These are phyloP conservation scores for Alternaria incomplexa DNA, from an alignment of 2,329 filamentous ascomycete genomes.

Conservation along the genomic window DNA sequence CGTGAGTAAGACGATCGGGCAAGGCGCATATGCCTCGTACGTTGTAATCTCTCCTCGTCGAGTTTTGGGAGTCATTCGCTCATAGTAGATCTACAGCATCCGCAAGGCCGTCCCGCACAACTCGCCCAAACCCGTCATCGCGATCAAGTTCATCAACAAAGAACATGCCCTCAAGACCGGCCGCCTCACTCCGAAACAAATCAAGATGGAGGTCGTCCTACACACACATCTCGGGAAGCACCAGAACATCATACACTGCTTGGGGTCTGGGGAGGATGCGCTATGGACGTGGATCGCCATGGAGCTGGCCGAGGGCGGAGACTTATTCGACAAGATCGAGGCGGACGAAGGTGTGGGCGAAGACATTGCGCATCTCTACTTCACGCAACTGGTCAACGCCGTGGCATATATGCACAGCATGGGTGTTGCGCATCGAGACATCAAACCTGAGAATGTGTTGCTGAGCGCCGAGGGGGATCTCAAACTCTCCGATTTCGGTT, in stretches of 20 bases:
- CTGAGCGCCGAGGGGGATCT: conserved; percentile 83
- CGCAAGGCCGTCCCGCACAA: conserved; percentile 87
- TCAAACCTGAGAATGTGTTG: conserved; percentile 88
- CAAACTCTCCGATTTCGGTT: conserved; percentile 95
- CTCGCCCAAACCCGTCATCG: conserved; percentile 77
- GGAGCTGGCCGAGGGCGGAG: conserved; percentile 93
- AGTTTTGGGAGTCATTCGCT: not conserved
- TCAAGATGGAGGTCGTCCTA: conserved; percentile 88
- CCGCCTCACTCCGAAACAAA: conserved; percentile 85
- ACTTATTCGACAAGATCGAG: conserved; percentile 99
- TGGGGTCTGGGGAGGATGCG: conserved; percentile 82
- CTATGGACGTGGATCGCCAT: conserved; percentile 98
- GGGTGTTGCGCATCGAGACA: conserved; percentile 83
- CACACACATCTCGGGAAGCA: conserved; percentile 90
- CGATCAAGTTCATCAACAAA: conserved; percentile 99
- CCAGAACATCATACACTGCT: conserved; percentile 92
- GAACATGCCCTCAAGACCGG: conserved; percentile 89
- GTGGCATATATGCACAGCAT: conserved; percentile 96
- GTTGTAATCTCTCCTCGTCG: not conserved
- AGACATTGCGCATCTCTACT: conserved; percentile 96
- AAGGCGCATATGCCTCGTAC: conserved; percentile 92
- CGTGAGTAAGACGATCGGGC: conserved; percentile 94
- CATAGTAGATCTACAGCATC: conserved; percentile 54
- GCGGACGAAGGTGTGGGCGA: conserved; percentile 93
- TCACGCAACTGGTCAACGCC: conserved; percentile 86